These are phyloP conservation scores for Celoporthe dispersa DNA, from an alignment of 2,329 filamentous ascomycete genomes.

Conservation along the genomic window DNA sequence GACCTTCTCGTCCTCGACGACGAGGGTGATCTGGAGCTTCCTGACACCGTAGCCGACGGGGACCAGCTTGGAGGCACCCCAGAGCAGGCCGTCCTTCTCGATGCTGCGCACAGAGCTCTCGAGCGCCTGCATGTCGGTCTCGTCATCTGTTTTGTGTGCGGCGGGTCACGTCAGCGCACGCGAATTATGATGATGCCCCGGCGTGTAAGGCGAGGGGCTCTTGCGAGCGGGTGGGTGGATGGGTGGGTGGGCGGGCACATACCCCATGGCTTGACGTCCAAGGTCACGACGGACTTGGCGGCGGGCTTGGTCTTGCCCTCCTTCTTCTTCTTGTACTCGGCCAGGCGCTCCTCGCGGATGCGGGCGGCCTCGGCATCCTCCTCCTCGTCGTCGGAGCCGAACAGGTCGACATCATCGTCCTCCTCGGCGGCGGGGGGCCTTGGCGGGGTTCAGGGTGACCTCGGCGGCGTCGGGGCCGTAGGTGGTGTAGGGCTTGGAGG, in stretches of 20 bases:
- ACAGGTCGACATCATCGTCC: constrained; percentile 85
- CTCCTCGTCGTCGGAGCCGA: constrained; percentile 92
- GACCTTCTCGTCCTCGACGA: constrained; percentile 97
- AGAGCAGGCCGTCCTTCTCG: constrained; percentile 91
- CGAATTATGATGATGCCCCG: too few species aligned
- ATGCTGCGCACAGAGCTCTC: constrained; percentile 82
- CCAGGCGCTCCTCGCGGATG: constrained; percentile 86
- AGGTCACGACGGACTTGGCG: constrained; percentile 93
- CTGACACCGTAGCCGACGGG: constrained; percentile 96
- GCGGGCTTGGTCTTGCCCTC: constrained; percentile 86
- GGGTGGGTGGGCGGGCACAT: constrained; percentile 50
- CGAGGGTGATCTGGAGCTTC: constrained; percentile 98
- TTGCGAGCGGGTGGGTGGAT: too few species aligned
- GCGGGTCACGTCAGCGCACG: constrained; percentile 17
- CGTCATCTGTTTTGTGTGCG: constrained; percentile 67
- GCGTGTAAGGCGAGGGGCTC: too few species aligned
- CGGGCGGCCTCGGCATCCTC: constrained; percentile 86
- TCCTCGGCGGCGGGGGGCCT: constrained; percentile 71
- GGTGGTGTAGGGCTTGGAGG: constrained; percentile 83
- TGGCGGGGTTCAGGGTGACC: constrained; percentile 82
- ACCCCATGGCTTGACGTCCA: constrained; percentile 99
- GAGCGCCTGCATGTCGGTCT: constrained; percentile 87
- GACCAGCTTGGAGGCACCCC: constrained; percentile 90
- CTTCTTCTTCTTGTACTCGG: constrained; percentile 97
- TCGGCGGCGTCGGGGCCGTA: constrained; percentile 86